Evolutionary conservation across 139 green algal genomes (phyloP), one percentile per base, ranked within the genome.

Genomic region (Prasinococcaceae sp.): DNA sequence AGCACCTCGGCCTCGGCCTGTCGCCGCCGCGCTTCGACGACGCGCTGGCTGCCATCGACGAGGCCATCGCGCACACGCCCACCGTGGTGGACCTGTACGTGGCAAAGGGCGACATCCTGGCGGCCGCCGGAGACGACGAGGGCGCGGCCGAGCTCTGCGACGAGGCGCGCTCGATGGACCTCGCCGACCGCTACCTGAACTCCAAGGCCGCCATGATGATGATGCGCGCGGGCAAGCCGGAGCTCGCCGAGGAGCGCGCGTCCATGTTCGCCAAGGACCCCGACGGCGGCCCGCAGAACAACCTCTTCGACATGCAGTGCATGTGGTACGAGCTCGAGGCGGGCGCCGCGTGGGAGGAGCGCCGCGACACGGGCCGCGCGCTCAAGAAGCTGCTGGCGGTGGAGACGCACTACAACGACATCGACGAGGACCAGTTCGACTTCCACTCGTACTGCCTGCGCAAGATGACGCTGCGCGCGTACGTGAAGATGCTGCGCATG

Each of bases 381-480:
- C 68, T 95, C 19, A 95, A 97, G 63, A 84, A 84, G 45, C 89
- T 85, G 58, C 28, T 70, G 2, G 66, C 72, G 27, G 68, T 92
- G 9, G 56, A 72, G 36, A 79, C 75, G 42, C 88, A 97, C 73
- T 97, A 63, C 45, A 38, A 57, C 2, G 63, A 77, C 53, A 72
- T 77, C 25, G 53, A 63, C 16, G 90, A 98, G 61, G 90, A 98
- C 72, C 88, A 98, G 74, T 95, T 96, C 47, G 90, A 98, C 74
- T 98, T 98, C 70, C 90, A 98, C 75, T 59, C 46, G 32, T 98
- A 96, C 76, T 98, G 90, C 76, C 27, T 95, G 28, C 74, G 89
- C 47, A 96, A 98, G 73, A 81, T 85, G 74, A 98, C 90, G 29
- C 77, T 98, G 69, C 73, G 90, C 3, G 55, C 76, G 1, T 98